Base-by-base conservation (phyloP, 2,329 filamentous ascomycete species). In the Pestalotiopsis sp. region DNA sequence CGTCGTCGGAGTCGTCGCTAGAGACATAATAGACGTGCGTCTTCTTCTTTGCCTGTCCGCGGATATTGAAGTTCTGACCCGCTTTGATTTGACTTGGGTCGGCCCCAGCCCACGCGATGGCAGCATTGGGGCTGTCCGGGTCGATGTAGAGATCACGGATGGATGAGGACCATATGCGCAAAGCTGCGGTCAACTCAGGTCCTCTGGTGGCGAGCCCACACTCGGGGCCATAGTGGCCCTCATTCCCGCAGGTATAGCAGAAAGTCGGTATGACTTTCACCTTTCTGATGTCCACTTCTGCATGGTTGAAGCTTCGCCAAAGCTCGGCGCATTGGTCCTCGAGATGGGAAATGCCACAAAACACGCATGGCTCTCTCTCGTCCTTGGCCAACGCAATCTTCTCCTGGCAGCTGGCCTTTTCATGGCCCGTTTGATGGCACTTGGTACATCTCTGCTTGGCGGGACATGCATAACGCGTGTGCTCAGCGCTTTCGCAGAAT, bases 391-490 rank as follows among this genome's bases (percentile, higher is more conserved):
- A 72, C 2, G 79, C 77, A 57, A 92, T 82, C 69, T 88, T 88
- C 70, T 91, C 88, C 2, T 78, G 73, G 74, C 91, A 93, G 7
- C 79, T 72, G 1, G 77, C 72, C 20, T 79, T 78, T 64, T 74
- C 72, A 74, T 94, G 92, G 11, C 91, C 91, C 58, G 86, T 81
- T 76, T 91, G 87, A 62, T 83, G 85, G 77, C 92, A 93, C 74
- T 88, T 89, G 63, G 73, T 75, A 75, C 89, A 91, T 69, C 87
- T 83, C 41, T 78, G 77, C 41, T 81, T 82, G 4, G 78, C 80
- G 12, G 87, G 86, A 71, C 89, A 91, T 66, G 78, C 80, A 71
- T 83, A 83, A 4, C 81, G 79, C 66, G 82, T 82, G 75, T 91
- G 88, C 2, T 78, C 78, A 13, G 72, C 69, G 65, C 78, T 79